Evolutionary conservation across 805 yeast genomes (phyloP).

Genomic region (Teunomyces tritomae): DNA sequence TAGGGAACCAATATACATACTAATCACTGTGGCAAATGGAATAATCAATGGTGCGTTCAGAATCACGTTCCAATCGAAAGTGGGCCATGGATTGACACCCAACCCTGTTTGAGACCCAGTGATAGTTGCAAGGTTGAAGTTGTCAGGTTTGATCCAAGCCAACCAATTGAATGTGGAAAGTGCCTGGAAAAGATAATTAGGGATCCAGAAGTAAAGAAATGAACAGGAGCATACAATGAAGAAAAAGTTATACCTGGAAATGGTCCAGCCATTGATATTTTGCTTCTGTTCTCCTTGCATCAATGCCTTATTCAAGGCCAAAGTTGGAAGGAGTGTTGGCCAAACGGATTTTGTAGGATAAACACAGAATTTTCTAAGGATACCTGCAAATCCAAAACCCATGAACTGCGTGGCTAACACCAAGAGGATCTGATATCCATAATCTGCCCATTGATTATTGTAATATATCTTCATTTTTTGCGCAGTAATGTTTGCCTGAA

Average conservation of each 20-base stretch:
- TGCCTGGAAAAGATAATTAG: slow-evolving; percentile 41
- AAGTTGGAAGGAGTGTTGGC: slow-evolving; percentile 41
- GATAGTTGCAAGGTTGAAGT: slow-evolving; percentile 44
- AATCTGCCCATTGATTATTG: slow-evolving; percentile 20
- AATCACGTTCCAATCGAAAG: slow-evolving; percentile 29
- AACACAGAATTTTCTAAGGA: slow-evolving; percentile 19
- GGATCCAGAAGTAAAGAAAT: slow-evolving; percentile 40
- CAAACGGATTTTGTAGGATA: slow-evolving; percentile 30
- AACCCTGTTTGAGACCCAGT: slow-evolving; percentile 44
- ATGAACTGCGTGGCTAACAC: slow-evolving; percentile 13
- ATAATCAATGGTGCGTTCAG: slow-evolving; percentile 13
- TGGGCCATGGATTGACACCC: slow-evolving; percentile 30
- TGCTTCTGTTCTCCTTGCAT: slow-evolving; percentile 22
- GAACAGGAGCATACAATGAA: slow-evolving; percentile 13
- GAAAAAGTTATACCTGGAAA: slow-evolving; percentile 23
- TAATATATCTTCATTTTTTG: slow-evolving; percentile 24
- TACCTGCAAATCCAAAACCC: slow-evolving; percentile 18
- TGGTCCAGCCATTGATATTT: slow-evolving; percentile 30
- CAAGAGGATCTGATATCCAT: slow-evolving; percentile 14
- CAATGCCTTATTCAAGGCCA: slow-evolving; percentile 23
- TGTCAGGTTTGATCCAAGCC: slow-evolving; percentile 55
- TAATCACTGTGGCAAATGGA: slow-evolving; percentile 22
- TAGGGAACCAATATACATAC: slow-evolving; percentile 15
- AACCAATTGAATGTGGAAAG: slow-evolving; percentile 52
- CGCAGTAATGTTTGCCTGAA: slow-evolving; percentile 18